Conservation (phyloP, 768 basidiomycete genomes). For the Omphalotus guepiniiformis region DNA sequence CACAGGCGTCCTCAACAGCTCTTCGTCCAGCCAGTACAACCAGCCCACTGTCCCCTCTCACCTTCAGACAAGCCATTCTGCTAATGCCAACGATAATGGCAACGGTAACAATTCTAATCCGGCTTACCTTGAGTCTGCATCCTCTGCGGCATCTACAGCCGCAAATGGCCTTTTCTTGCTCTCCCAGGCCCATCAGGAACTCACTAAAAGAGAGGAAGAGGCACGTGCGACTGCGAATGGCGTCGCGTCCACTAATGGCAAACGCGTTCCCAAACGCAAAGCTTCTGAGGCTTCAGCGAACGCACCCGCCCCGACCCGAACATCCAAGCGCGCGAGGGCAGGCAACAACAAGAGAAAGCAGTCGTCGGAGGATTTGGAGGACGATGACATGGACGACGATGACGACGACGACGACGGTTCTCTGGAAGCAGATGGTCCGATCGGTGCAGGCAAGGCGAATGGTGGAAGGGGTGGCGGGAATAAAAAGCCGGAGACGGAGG, state of each 20-base stretch:
- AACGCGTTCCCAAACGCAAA: constrained; percentile 72
- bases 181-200: constrained; percentile 93
- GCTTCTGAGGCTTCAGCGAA: constrained; percentile 50
- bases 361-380: constrained; percentile 26
- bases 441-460: constrained; percentile 14
- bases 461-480: constrained; percentile 13
- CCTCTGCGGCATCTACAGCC: constrained; percentile 62
- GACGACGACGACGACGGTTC: constrained; percentile 31
- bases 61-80: constrained; percentile 52
- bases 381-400: constrained; percentile 33
- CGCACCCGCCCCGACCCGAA: constrained; percentile 26
- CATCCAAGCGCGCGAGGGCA: constrained; percentile 38
- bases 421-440: constrained; percentile 11
- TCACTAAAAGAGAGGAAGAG: constrained; percentile 85
- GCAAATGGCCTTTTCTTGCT: constrained; percentile 93
- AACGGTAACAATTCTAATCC: constrained; percentile 12
- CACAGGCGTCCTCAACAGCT: constrained; percentile 66
- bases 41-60: constrained; percentile 35
- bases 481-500: constrained; percentile 91
- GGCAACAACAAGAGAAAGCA: constrained; percentile 19
- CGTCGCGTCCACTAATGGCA: constrained; percentile 31
- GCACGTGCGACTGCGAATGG: constrained; percentile 22
- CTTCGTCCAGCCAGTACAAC: constrained; percentile 47
- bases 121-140: constrained; percentile 38
- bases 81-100: constrained; percentile 29